Conservation (phyloP, 2,329 filamentous ascomycete genomes). For the Fusarium sp. region DNA sequence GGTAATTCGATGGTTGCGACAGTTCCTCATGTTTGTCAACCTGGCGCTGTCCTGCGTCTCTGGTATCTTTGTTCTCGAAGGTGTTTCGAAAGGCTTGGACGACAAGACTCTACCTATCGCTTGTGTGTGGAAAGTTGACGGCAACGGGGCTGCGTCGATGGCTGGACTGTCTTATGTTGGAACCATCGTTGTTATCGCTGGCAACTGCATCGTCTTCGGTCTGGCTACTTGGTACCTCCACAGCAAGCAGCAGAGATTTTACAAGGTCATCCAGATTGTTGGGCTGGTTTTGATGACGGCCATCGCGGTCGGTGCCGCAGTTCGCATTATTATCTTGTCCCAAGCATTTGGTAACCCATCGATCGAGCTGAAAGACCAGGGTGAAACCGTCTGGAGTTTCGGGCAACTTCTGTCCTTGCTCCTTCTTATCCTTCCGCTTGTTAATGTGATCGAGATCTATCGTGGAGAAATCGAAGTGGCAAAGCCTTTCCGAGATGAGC, state of each 20-base stretch:
- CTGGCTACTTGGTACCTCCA: conserved; percentile 74
- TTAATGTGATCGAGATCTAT: conserved; percentile 34
- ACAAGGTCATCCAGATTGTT: conserved; percentile 63
- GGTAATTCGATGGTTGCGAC: conserved; percentile 73
- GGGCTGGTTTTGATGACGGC: conserved; percentile 66
- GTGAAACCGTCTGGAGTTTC: conserved; percentile 42
- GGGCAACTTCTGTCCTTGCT: conserved; percentile 42
- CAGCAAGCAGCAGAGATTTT: conserved; percentile 63
- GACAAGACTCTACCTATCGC: conserved; percentile 67
- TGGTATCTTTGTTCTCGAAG: conserved; percentile 67
- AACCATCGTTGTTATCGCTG: conserved; percentile 70
- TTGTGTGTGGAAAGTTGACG: conserved; percentile 66
- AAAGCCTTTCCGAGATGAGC: conserved; percentile 55
- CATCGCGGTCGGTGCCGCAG: conserved; percentile 68
- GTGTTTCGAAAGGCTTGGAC: conserved; percentile 63
- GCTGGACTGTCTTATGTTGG: conserved; percentile 64
- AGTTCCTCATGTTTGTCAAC: conserved; percentile 74
- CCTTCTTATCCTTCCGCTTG: conserved; percentile 39
- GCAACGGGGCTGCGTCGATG: conserved; percentile 52
- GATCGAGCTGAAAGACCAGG: conserved; percentile 41
- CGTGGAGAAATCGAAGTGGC: conserved; percentile 48
- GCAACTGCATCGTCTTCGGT: conserved; percentile 67
- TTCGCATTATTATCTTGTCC: conserved; percentile 66
- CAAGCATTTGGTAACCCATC: conserved; percentile 64
- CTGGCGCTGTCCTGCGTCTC: conserved; percentile 66